Evolutionary conservation across 1,284 basidiomycete species (phyloP), one percentile per base, ranked within the genome.

Genomic region (Porogramme epimiltina): DNA sequence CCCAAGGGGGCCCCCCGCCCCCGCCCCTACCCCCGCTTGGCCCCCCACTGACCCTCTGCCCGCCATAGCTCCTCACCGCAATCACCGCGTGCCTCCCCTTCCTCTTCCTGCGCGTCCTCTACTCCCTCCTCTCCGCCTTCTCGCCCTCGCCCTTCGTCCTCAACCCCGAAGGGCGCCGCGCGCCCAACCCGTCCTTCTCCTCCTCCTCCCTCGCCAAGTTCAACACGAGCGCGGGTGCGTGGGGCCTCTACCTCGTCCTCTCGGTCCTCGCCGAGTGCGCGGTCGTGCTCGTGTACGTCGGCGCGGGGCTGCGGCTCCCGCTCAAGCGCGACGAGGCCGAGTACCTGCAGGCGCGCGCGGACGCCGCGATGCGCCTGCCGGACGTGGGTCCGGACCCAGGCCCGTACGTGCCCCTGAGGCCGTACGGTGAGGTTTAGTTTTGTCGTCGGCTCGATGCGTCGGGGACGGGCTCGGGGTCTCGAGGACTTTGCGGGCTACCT

Each of bases 251-350:
- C 62, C 71, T 85, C 33, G 63, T 77, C 43, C 77, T 86, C 71
- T 76, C 76, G 10, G 70, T 84, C 36, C 53, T 85, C 42, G 79
- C 80, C 76, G 85, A 87, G 65, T 82, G 73, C 56, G 62, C 73
- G 16, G 72, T 76, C 18, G 73, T 74, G 45, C 49, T 71, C 36
- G 69, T 82, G 45, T 86, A 82, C 63, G 63, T 76, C 15, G 56
- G 78, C 46, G 75, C 76, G 0, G 74, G 73, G 13, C 59, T 62
- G n/a, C 11, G 57, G 11, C 44, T 71, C 13, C 68, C 55, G 40
- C 52, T 75, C 51, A 55, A 70, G 36, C 56, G 68, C 55, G 74
- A 76, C 15, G 13, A 39, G 4, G 37, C 24, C 5, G 45, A 47
- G 19, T 47, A 47, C 24, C 10, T 5, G 13, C 8, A 18, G 13